A percentile compares a stretch with the other conserved stretches of the same genome.
Conservation (phyloP, 208 protist species). For the Leishmania gerbilli region DNA sequence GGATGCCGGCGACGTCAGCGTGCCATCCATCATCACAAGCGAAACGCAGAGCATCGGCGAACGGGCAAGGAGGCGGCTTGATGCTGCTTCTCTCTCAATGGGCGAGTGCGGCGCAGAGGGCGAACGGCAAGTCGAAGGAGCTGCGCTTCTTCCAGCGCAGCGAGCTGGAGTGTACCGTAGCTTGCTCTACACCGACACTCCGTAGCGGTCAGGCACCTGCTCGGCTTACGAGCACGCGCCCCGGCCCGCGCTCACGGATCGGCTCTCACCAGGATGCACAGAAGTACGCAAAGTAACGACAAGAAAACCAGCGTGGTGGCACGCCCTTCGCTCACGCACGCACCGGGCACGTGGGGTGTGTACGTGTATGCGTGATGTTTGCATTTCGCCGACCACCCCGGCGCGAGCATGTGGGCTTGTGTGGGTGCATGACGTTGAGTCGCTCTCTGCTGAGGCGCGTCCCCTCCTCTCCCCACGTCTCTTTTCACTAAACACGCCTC, state of each 20-base stretch:
- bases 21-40: not conserved
- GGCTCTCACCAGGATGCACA: not conserved
- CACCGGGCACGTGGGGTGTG: not conserved
- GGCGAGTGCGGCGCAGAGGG: not conserved
- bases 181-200: constrained; percentile 40
- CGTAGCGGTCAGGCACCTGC: constrained; percentile 3
- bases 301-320: not conserved
- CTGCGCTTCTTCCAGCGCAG: not conserved
- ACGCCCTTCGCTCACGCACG: not conserved
- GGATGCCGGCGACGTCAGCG: not conserved
- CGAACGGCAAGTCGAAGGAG: not conserved
- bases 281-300: not conserved
- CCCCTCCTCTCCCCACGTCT: not conserved
- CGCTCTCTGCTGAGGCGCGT: not conserved
- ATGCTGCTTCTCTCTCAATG: not conserved
- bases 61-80: no score
- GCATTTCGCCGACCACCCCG: not conserved
- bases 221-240: not conserved
- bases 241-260: not conserved
- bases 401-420: not conserved
- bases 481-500: not conserved
- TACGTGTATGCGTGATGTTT: not conserved
- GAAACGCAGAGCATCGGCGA: not conserved
- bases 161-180: constrained; percentile 29
- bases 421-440: not conserved